phyloP scores from a whole-genome alignment of 179 eudicot species.

The Corrigiola litoralis region DNA sequence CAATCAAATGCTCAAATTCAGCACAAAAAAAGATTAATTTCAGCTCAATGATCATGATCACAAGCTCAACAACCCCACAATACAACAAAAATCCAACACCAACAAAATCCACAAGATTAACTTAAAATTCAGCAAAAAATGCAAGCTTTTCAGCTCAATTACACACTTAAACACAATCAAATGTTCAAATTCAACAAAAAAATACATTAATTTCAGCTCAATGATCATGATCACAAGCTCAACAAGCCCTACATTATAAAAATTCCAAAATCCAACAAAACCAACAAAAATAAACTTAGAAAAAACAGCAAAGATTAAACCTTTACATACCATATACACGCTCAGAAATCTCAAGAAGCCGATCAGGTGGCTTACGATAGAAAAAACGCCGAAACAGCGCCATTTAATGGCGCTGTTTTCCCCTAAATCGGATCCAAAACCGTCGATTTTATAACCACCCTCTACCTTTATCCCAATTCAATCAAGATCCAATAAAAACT shows the following conservation, averaged over 20 bases:
- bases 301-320: not conserved
- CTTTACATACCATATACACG: slow-evolving; percentile 67
- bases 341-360: slow-evolving; percentile 90
- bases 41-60: too few relatives aligned
- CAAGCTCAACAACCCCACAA: too few relatives aligned
- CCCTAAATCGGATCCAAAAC: slow-evolving; percentile 67
- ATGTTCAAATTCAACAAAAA: slow-evolving; percentile 4
- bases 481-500: slow-evolving; percentile 4
- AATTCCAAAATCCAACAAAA: not conserved
- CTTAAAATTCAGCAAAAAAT: too few relatives aligned
- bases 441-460: not conserved
- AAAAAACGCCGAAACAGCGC: slow-evolving; percentile 97
- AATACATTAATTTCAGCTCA: slow-evolving; percentile 1
- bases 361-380: slow-evolving; percentile 92
- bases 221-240: too few relatives aligned
- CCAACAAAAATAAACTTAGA: not conserved
- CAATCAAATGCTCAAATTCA: too few relatives aligned
- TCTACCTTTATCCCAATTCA: slow-evolving; percentile 12
- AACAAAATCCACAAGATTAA: too few relatives aligned
- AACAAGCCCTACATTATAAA: too few relatives aligned
- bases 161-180: too few relatives aligned
- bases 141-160: too few relatives aligned
- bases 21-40: too few relatives aligned
- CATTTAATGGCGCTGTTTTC: slow-evolving; percentile 90
- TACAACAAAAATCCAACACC: too few relatives aligned